These are phyloP conservation scores for Parastagonospora nodorum DNA, from an alignment of 2,329 filamentous ascomycete genomes.

Conservation along the genomic window DNA sequence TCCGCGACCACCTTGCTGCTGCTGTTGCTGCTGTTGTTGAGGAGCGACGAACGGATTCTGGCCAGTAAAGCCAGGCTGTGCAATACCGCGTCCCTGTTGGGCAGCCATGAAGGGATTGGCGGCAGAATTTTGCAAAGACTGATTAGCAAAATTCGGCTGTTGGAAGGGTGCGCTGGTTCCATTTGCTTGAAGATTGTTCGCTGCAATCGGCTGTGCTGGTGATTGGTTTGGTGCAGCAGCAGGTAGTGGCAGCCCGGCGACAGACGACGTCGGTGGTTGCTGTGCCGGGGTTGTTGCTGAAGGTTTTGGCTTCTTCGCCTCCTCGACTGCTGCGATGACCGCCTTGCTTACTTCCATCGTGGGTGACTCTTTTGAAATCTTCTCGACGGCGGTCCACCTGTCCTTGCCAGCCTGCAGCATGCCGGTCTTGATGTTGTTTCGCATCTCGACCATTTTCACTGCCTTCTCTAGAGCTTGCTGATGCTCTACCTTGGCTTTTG, in stretches of 20 bases:
- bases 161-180: not conserved
- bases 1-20: slow-evolving; percentile 27
- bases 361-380: slow-evolving; percentile 83
- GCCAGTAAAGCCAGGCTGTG: slow-evolving; percentile 29
- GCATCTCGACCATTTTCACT: slow-evolving; percentile 52
- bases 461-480: slow-evolving; percentile 45
- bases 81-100: slow-evolving; percentile 25
- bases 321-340: slow-evolving; percentile 79
- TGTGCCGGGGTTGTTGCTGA: slow-evolving; percentile 20
- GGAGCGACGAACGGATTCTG: slow-evolving; percentile 7
- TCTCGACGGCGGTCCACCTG: slow-evolving; percentile 79
- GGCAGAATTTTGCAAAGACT: slow-evolving; percentile 8
- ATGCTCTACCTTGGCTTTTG: slow-evolving; percentile 40
- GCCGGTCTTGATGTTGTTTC: slow-evolving; percentile 70
- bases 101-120: slow-evolving; percentile 17
- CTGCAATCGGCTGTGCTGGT: slow-evolving; percentile 16
- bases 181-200: not conserved
- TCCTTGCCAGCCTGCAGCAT: slow-evolving; percentile 65
- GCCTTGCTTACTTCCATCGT: slow-evolving; percentile 83
- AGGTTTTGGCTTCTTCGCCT: slow-evolving; percentile 70
- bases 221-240: slow-evolving; percentile 15
- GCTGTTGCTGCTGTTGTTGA: slow-evolving; percentile 22
- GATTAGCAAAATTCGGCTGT: not conserved
- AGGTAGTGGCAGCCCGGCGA: slow-evolving; percentile 5
- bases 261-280: slow-evolving; percentile 15